A percentile compares a stretch with the other conserved stretches of the same genome.
Evolutionary conservation across 2,329 filamentous ascomycete species (phyloP).

Genomic region (Coniochaeta sp.): DNA sequence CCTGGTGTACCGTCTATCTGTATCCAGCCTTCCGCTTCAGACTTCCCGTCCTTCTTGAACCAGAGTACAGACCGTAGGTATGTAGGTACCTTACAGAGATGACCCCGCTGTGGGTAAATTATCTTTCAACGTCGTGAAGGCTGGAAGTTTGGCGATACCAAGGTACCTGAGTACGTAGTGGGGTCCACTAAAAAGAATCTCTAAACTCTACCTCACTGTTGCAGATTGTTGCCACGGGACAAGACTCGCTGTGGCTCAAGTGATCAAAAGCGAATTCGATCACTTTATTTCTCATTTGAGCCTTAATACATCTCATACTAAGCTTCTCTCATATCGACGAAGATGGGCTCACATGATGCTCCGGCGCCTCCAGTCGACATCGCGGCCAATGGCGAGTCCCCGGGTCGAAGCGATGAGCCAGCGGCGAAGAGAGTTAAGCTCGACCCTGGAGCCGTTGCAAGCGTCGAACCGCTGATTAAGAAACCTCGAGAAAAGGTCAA

Average conservation of each 20-base stretch:
- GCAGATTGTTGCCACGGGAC: neutral
- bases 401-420: slow-evolving; percentile 17
- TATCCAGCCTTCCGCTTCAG: too few species aligned
- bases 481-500: slow-evolving; percentile 27
- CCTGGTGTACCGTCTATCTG: too few species aligned
- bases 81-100: neutral
- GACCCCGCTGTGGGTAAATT: slow-evolving; percentile 1
- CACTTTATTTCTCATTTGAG: neutral
- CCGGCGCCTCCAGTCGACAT: slow-evolving; percentile 8
- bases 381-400: slow-evolving; percentile 7
- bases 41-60: too few species aligned
- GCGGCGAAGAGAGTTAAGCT: slow-evolving; percentile 52
- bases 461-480: slow-evolving; percentile 7
- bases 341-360: slow-evolving; percentile 11
- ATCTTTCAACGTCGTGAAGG: neutral
- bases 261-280: neutral
- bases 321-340: neutral
- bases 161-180: too few species aligned
- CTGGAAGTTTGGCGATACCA: neutral
- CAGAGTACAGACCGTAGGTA: too few species aligned
- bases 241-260: neutral
- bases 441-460: slow-evolving; percentile 18
- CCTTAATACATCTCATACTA: neutral
- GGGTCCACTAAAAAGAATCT: neutral
- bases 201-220: neutral